These are phyloP conservation scores for Penicillium fuscoglaucum DNA, from an alignment of 2,329 filamentous ascomycete species.

Conservation along the genomic window DNA sequence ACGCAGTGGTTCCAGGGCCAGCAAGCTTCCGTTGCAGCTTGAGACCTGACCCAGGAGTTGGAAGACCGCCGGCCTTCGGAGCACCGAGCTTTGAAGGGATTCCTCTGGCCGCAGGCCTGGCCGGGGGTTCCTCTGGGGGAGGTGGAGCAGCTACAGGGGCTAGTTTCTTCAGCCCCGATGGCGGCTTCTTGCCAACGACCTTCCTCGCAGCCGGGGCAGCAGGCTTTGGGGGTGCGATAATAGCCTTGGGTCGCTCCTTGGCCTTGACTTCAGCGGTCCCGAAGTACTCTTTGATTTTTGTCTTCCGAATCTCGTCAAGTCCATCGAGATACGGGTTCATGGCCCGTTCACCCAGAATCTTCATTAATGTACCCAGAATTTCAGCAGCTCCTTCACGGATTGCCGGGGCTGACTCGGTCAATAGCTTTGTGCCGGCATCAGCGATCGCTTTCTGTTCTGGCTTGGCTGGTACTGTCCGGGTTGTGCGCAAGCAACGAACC, in stretches of 20 bases:
- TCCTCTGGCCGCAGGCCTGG: conserved; percentile 42
- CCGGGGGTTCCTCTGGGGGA: conserved; percentile 38
- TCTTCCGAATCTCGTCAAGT: conserved; percentile 92
- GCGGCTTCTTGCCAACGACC: conserved; percentile 55
- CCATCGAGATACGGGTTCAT: conserved; percentile 93
- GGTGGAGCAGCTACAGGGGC: conserved; percentile 40
- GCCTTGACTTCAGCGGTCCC: conserved; percentile 80
- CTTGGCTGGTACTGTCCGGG: conserved; percentile 78
- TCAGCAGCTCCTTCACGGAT: conserved; percentile 88
- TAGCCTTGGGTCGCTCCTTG: conserved; percentile 87
- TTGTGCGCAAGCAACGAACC: conserved; percentile 81
- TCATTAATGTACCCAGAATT: conserved; percentile 92
- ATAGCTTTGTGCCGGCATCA: conserved; percentile 83
- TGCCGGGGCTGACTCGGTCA: conserved; percentile 83
- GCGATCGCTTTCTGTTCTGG: conserved; percentile 80
- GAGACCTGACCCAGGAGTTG: conserved; percentile 44
- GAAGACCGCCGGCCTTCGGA: conserved; percentile 42
- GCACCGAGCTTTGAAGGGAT: conserved; percentile 50
- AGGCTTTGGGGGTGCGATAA: conserved; percentile 59
- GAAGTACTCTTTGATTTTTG: conserved; percentile 90
- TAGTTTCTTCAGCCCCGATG: conserved; percentile 51
- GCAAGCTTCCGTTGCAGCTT: conserved; percentile 48
- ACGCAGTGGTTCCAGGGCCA: conserved; percentile 42
- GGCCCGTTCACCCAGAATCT: conserved; percentile 93
- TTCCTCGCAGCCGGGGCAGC: conserved; percentile 60